A percentile compares a stretch with the other conserved stretches of the same genome.
These are phyloP conservation scores for Colletotrichum lindemuthianum DNA, from an alignment of 2,329 filamentous ascomycete genomes.

Conservation along the genomic window DNA sequence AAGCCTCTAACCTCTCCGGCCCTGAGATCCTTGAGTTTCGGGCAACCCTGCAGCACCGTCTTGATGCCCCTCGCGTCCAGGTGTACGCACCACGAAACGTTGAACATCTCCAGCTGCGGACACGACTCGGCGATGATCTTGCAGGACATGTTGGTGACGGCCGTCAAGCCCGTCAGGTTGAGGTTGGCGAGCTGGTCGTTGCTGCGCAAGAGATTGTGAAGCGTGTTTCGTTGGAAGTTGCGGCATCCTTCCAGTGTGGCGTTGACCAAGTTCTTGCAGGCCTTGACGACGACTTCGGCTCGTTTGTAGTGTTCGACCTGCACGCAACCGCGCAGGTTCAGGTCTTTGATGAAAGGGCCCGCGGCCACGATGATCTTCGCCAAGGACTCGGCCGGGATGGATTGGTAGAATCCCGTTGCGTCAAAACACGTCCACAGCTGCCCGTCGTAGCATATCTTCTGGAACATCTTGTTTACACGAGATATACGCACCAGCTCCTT, in stretches of 20 bases:
- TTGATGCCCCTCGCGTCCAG: constrained; percentile 82
- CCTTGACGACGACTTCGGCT: constrained; percentile 79
- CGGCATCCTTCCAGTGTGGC: constrained; percentile 90
- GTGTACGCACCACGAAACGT: constrained; percentile 92
- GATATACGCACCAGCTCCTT: constrained; percentile 85
- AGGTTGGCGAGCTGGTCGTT: constrained; percentile 84
- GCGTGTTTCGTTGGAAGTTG: constrained; percentile 80
- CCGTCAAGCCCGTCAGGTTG: constrained; percentile 84
- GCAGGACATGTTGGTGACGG: constrained; percentile 85
- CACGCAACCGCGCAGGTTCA: constrained; percentile 91
- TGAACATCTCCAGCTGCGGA: constrained; percentile 82
- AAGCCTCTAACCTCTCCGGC: constrained; percentile 86
- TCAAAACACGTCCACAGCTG: constrained; percentile 92
- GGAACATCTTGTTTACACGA: constrained; percentile 79
- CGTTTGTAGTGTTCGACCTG: constrained; percentile 87
- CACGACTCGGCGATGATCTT: constrained; percentile 86
- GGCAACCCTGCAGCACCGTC: constrained; percentile 77
- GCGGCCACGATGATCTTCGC: constrained; percentile 86
- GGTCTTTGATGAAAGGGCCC: constrained; percentile 88
- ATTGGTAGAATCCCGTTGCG: constrained; percentile 84
- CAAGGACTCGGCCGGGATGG: constrained; percentile 85
- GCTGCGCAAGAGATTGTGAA: constrained; percentile 78
- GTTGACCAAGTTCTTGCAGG: constrained; percentile 87
- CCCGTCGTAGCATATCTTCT: constrained; percentile 90
- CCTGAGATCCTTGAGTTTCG: constrained; percentile 79